Conservation (phyloP, 768 basidiomycete species). For the Vishniacozyma victoriae region DNA sequence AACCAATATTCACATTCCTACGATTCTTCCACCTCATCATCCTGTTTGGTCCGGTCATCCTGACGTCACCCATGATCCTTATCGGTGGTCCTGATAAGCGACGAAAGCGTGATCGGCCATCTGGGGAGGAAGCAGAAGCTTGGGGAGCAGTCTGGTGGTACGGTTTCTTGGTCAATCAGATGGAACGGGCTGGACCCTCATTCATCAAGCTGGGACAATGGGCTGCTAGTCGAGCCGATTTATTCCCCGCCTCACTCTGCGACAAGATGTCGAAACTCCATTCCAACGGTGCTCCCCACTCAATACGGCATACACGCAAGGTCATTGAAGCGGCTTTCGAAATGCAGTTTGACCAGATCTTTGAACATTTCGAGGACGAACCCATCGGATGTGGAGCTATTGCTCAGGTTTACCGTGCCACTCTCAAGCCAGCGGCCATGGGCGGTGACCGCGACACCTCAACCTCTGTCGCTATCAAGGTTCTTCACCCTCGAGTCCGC, state of each 20-base stretch:
- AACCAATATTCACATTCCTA: constrained; percentile 73
- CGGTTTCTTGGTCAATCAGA: constrained; percentile 71
- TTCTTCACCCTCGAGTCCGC: constrained; percentile 79
- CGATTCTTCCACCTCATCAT: constrained; percentile 76
- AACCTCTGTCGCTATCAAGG: constrained; percentile 87
- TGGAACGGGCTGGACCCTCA: constrained; percentile 93
- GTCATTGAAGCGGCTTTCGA: constrained; percentile 81
- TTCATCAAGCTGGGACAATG: constrained; percentile 99
- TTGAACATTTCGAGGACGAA: constrained; percentile 74
- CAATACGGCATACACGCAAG: constrained; percentile 67
- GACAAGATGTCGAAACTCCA: constrained; percentile 77
- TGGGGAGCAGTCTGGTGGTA: constrained; percentile 99
- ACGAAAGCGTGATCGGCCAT: constrained; percentile 43
- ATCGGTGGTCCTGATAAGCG: constrained; percentile 52
- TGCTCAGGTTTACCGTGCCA: constrained; percentile 91
- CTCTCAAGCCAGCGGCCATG: constrained; percentile 72
- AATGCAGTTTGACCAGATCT: constrained; percentile 76
- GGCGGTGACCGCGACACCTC: constrained; percentile 52
- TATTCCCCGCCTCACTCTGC: constrained; percentile 84
- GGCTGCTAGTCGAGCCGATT: constrained; percentile 90
- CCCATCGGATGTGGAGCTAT: constrained; percentile 99
- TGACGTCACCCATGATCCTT: constrained; percentile 76
- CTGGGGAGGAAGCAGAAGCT: constrained; percentile 61
- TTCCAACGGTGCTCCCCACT: constrained; percentile 77
- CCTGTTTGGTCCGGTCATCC: constrained; percentile 80